A percentile compares a stretch with the other conserved stretches of the same genome.
Evolutionary conservation across 257 asterid species (phyloP).

Genomic region (Catharanthus roseus): DNA sequence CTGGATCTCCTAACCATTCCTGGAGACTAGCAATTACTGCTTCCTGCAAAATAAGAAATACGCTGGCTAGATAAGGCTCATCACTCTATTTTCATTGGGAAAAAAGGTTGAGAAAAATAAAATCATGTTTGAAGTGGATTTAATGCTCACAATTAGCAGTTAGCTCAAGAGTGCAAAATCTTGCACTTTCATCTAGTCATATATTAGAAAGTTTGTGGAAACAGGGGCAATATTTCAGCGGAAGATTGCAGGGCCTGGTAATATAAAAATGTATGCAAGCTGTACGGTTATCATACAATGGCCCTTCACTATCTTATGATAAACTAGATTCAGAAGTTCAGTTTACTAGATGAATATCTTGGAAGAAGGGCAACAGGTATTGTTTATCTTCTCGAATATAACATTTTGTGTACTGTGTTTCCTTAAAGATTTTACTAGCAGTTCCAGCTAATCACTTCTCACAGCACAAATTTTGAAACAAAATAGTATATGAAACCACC

Average conservation of each 20-base stretch:
- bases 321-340: background rate
- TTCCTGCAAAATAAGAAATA: constrained; percentile 46
- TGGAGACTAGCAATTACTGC: constrained; percentile 56
- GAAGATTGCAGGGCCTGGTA: background rate
- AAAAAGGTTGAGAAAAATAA: background rate
- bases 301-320: background rate
- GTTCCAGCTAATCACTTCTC: background rate
- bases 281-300: background rate
- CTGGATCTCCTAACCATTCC: constrained; percentile 87
- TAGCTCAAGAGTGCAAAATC: background rate
- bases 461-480: background rate
- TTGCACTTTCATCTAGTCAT: too few relatives aligned
- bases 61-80: constrained; percentile 16
- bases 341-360: background rate
- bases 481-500: background rate
- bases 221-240: background rate
- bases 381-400: background rate
- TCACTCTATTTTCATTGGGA: background rate
- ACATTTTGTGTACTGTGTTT: background rate
- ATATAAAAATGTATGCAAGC: background rate
- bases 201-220: background rate
- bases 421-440: background rate
- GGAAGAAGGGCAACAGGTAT: background rate
- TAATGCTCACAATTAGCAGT: background rate
- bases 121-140: too few relatives aligned